Evolutionary conservation across 371 early-diverging fungal genomes (phyloP), one percentile per base, ranked within the genome.

Genomic region (Mucor velutinosus): DNA sequence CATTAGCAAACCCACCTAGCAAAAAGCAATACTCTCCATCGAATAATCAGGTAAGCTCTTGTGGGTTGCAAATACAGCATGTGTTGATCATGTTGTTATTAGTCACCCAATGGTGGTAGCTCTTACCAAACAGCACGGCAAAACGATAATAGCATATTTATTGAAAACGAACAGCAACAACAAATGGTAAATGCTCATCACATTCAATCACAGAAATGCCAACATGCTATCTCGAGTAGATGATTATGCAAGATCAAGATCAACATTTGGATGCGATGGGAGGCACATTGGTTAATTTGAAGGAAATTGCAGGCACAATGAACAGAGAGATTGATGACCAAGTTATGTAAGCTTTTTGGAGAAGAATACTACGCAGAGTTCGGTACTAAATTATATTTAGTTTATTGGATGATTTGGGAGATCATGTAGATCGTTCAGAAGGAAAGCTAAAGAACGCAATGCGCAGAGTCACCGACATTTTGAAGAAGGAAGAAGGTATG

Each of bases 221-320:
- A 62, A 21, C 4, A 35, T 30, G 30, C 1, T 15, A 25, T 12
- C 10, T 21, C 14, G 7, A 7, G 56, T 62, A 84, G 87, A 72
- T 85, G 35, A 66, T 89, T 64, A 75, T 89, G 76, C 79, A 84
- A 70, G 86, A 89, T 39, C 89, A 89, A 70, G 89, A 89, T 47
- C 78, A 79, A 17, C 89, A 89, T 43, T 66, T 89, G 69, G 87
- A 89, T 33, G 76, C 79, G 30, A 85, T 89, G 63, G 81, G 85
- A 71, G 84, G 85, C 17, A 89, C 89, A 6, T 72, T 87, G 14
- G 69, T 80, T 6, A 87, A 89, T 60, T 80, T 89, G 60, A 82
- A 86, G 51, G 89, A 86, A 51, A 89, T 89, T 66, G 89, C 89
- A 35, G 80, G 86, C 8, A 86, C 86, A 1, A 86, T 89, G 87